Conservation (phyloP, 768 basidiomycete species). For the Tephrocybe sp. region DNA sequence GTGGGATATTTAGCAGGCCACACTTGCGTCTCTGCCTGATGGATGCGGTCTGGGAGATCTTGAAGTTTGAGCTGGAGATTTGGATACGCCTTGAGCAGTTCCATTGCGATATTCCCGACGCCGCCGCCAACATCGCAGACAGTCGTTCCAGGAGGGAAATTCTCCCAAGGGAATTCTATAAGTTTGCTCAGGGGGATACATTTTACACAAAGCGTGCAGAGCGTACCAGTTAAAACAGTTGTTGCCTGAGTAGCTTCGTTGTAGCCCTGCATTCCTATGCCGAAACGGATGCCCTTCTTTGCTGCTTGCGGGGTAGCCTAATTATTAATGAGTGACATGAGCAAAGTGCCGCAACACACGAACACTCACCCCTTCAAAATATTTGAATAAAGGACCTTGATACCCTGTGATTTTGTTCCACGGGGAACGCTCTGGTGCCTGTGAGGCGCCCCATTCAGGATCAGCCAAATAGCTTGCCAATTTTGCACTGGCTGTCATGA, state of each 20-base stretch:
- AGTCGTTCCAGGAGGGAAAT: slow-evolving; percentile 23
- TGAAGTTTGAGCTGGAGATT: slow-evolving; percentile 37
- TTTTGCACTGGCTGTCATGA: neutral
- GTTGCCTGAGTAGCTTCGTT: slow-evolving; percentile 18
- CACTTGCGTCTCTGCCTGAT: slow-evolving; percentile 28
- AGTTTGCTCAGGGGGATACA: neutral
- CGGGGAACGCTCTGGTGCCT: slow-evolving; percentile 15
- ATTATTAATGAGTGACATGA: neutral
- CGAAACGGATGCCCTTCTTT: slow-evolving; percentile 25
- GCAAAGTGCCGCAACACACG: neutral
- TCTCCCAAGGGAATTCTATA: slow-evolving; percentile 35
- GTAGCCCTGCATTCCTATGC: slow-evolving; percentile 30
- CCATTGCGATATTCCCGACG: slow-evolving; percentile 33
- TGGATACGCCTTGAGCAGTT: slow-evolving; percentile 31
- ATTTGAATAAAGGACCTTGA: slow-evolving; percentile 10
- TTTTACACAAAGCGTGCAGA: neutral
- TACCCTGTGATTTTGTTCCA: slow-evolving; percentile 15
- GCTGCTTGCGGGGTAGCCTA: slow-evolving; percentile 14
- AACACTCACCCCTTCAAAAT: slow-evolving; percentile 11
- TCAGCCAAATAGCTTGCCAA: slow-evolving; percentile 16
- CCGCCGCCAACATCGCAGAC: slow-evolving; percentile 43
- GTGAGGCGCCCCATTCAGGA: slow-evolving; percentile 29
- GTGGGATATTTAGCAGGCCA: slow-evolving; percentile 35
- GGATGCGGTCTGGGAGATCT: slow-evolving; percentile 31
- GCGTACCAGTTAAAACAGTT: slow-evolving; percentile 23